phyloP scores from a whole-genome alignment of 164 flowering plant genomes.

The Piper betle region DNA sequence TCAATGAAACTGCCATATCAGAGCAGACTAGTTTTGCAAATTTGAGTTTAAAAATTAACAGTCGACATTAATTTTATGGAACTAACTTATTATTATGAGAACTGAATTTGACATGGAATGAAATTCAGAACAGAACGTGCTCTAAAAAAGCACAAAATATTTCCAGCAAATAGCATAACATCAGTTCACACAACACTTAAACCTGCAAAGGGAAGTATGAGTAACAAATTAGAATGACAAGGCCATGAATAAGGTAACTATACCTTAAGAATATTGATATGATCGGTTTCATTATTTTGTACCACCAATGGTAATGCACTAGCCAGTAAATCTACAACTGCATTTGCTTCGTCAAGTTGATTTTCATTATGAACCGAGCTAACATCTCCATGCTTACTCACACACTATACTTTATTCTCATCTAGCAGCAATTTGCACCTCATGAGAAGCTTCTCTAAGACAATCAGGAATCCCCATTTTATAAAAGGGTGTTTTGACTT shows the following conservation, averaged over 20 bases:
- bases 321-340: constrained; percentile 84
- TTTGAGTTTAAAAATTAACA: too few relatives aligned
- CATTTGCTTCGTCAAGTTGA: constrained; percentile 85
- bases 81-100: too few relatives aligned
- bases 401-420: constrained; percentile 50
- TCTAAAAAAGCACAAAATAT: too few relatives aligned
- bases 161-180: too few relatives aligned
- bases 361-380: constrained; percentile 15
- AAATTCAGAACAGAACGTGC: too few relatives aligned
- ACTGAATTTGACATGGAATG: too few relatives aligned
- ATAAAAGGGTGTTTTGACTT: constrained; percentile 64
- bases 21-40: too few relatives aligned
- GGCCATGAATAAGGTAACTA: not conserved
- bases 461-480: constrained; percentile 87
- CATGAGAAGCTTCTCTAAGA: constrained; percentile 84
- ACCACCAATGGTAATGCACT: constrained; percentile 66
- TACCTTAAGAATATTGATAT: constrained; percentile 91
- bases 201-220: not conserved
- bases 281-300: constrained; percentile 87
- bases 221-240: not conserved
- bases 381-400: constrained; percentile 18
- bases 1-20: too few relatives aligned
- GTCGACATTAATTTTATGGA: too few relatives aligned
- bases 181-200: not conserved
- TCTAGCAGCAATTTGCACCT: constrained; percentile 71